Evolutionary conservation across 83 land plant genomes (phyloP), one percentile per base, ranked within the genome.

Genomic region (Picea abies): DNA sequence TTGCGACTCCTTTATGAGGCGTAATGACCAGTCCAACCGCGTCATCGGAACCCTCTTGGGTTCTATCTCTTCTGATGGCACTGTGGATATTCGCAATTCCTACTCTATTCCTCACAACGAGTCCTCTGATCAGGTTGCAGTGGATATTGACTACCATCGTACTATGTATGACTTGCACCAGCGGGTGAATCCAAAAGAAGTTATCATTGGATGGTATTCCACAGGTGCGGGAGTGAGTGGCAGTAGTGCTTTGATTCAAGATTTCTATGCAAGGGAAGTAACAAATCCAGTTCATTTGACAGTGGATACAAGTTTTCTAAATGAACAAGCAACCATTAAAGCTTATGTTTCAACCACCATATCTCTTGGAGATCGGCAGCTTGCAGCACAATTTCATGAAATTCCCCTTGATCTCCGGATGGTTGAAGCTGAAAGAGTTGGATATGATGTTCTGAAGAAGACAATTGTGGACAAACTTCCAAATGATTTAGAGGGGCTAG

Each of bases 311-410:
- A 86, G 92, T 11, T 97, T 97, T 81, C 79, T 29, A 52, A 94
- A 90, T 80, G 94, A 92, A 2, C 85, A 89, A 72, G 92, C 92
- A 25, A 82, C 84, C 79, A 90, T 97, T 80, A 96, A 92, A 79
- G 99, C 93, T 5, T 96, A 90, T 84, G 90, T 94, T 44, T 94
- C 97, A 62, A 89, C 90, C 35, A 87, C 80, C 61, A 82, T 97
- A 9, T 90, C 93, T 60, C 94, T 97, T 82, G 98, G 95, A 71
- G 99, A 97, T n/a, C 87, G 92, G 39, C 98, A 82, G 79, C 93
- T 97, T 87, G 98, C 97, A 80, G 92, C 97, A 1, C 99, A 94
- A 80, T 97, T 97, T 75, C 92, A 96, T 83, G 99, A 98, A 82
- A 92, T 98, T 82, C 98, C 96, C 64, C 88, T 98, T 64, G 98